These are phyloP conservation scores for Anthracocystis panici-leucophaei DNA, from an alignment of 1,284 basidiomycete genomes.

Conservation along the genomic window DNA sequence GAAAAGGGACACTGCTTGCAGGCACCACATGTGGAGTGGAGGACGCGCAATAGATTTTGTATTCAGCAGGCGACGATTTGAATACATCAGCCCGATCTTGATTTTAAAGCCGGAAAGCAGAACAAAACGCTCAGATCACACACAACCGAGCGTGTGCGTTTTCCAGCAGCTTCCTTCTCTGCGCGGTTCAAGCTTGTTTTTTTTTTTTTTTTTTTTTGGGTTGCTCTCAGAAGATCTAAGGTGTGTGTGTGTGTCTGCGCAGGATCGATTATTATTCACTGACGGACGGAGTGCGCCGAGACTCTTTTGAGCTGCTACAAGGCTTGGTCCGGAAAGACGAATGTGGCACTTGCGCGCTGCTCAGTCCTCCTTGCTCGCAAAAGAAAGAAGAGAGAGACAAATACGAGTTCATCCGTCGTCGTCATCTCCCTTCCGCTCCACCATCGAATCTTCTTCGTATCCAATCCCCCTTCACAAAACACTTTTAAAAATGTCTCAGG, in stretches of 20 bases:
- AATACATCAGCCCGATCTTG: conserved; percentile 17
- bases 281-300: background rate
- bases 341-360: background rate
- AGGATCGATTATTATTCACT: conserved; percentile 18
- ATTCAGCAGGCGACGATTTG: background rate
- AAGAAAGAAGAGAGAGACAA: background rate
- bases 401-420: conserved; percentile 4
- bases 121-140: conserved; percentile 18
- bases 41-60: background rate
- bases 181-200: too few relatives aligned
- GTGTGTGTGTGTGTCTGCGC: background rate
- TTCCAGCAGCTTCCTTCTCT: conserved; percentile 30
- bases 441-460: conserved; percentile 30
- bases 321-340: background rate
- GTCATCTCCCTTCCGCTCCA: conserved; percentile 25
- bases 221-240: too few relatives aligned
- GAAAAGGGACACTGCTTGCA: background rate
- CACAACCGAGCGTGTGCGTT: conserved; percentile 9
- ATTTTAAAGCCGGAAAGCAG: background rate
- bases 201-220: too few relatives aligned
- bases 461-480: conserved; percentile 19
- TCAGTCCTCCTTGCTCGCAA: too few relatives aligned
- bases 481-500: conserved; percentile 50
- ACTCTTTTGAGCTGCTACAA: background rate
- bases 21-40: background rate